Percentiles rank a stretch among this genome's conserved stretches.
Conservation (phyloP, 495 filamentous ascomycete species). For the Tuber aestivum region DNA sequence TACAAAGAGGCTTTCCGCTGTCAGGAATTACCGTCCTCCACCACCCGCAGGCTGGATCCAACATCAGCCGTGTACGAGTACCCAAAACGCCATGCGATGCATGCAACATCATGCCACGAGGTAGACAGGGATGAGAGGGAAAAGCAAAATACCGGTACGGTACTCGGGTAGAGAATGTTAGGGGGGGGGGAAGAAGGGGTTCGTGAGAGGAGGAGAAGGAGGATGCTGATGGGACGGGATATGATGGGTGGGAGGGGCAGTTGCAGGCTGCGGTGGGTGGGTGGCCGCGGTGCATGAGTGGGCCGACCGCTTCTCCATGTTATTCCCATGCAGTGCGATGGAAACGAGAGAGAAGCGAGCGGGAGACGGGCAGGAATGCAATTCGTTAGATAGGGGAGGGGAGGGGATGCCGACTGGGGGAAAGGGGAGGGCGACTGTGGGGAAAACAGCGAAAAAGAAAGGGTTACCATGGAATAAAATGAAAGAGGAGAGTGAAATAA, state of each 20-base stretch:
- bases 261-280: background rate
- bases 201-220: background rate
- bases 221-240: background rate
- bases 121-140: background rate
- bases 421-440: background rate
- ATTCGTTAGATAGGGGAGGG: background rate
- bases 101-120: slow-evolving; percentile 2
- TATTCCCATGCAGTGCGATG: background rate
- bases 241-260: background rate
- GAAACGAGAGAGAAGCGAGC: background rate
- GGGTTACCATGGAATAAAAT: background rate
- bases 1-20: slow-evolving; percentile 2
- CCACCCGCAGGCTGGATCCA: background rate
- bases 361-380: background rate
- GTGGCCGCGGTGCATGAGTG: slow-evolving; percentile 1
- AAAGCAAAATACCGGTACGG: no score
- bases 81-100: background rate
- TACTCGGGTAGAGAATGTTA: background rate
- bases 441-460: background rate
- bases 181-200: background rate
- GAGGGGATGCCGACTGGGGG: background rate
- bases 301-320: background rate
- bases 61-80: background rate
- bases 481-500: background rate
- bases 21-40: background rate